Evolutionary conservation across 140 eudicot species (phyloP), one percentile per base, ranked within the genome.

Genomic region (Anethum foeniculum): DNA sequence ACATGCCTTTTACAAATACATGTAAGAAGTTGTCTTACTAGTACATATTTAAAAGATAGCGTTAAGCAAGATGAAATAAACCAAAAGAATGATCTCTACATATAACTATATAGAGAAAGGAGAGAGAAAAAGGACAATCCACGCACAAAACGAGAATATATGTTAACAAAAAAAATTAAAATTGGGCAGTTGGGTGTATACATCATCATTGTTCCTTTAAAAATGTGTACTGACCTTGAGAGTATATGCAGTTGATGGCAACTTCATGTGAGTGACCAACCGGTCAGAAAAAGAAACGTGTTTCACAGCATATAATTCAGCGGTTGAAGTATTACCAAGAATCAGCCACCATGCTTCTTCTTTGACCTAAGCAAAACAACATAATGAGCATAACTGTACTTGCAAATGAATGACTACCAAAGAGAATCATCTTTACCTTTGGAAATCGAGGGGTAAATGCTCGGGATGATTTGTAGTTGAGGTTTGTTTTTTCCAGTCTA

Each of bases 341-440:
- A 94, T 83, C 85, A 94, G 77, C 97, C 97, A 94, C 99, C 97
- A 92, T 2, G 99, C 99, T 87, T 94, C 97, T 64, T 90, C 96
- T 88, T 92, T 94, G 75, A 92, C 79, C 99, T 94, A 90, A 7
- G 36, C 18, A 38, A 54, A 80, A 41, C 25, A 34, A 48, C 13
- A 74, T 73, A 80, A 80, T 64, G 79, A 69, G 34, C 21, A 27
- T 51, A 74, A 27, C 79, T 16, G 44, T 49, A 30, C 39, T 52
- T 51, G 34, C 69, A 27, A 65, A 34, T 1, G 18, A 36, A 54
- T 77, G 54, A 69, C 36, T 19, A 65, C 56, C 82, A 71, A 79
- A 54, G 19, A 76, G 25, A 58, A 69, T n/a, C 43, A 65, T 80
- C 15, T 32, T 68, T 21, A 92, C 99, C 99, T 95, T 95, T 1